phyloP scores from a whole-genome alignment of 1,284 basidiomycete genomes.

The Ustilago hordei region DNA sequence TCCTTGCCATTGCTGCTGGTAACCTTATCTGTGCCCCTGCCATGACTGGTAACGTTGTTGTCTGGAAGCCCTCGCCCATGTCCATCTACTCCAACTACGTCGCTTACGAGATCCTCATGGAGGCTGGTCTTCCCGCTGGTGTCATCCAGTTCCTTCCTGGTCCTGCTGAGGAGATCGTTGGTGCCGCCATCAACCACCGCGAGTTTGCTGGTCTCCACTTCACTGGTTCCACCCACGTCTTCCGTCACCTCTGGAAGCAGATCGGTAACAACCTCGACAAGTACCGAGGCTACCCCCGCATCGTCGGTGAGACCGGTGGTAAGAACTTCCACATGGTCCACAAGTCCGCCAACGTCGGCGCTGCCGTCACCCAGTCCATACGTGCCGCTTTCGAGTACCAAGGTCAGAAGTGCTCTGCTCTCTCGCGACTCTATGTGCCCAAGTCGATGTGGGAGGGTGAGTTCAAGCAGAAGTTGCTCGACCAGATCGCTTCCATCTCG shows the following conservation, averaged over 20 bases:
- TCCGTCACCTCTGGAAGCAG: slow-evolving; percentile 91
- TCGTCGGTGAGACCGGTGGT: slow-evolving; percentile 91
- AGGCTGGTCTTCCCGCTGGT: slow-evolving; percentile 92
- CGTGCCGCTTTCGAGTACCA: slow-evolving; percentile 96
- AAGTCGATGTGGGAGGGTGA: slow-evolving; percentile 85
- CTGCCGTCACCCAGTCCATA: slow-evolving; percentile 88
- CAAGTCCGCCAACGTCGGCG: slow-evolving; percentile 84
- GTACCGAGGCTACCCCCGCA: slow-evolving; percentile 85
- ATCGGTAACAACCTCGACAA: slow-evolving; percentile 82
- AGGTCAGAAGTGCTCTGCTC: slow-evolving; percentile 97
- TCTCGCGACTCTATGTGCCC: slow-evolving; percentile 91
- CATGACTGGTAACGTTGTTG: slow-evolving; percentile 90
- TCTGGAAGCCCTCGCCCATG: slow-evolving; percentile 98
- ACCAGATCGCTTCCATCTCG: slow-evolving; percentile 84
- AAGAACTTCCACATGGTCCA: slow-evolving; percentile 99
- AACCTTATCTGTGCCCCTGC: slow-evolving; percentile 77
- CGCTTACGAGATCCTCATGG: slow-evolving; percentile 87
- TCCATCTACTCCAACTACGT: slow-evolving; percentile 96
- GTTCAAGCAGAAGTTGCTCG: slow-evolving; percentile 84
- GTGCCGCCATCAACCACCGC: slow-evolving; percentile 75
- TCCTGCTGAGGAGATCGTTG: slow-evolving; percentile 63
- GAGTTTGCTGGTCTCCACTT: slow-evolving; percentile 93
- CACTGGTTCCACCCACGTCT: slow-evolving; percentile 94
- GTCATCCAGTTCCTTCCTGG: slow-evolving; percentile 96
- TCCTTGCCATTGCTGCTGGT: slow-evolving; percentile 71